phyloP scores from a whole-genome alignment of 2,329 filamentous ascomycete genomes.

The Fusarium mangiferae region DNA sequence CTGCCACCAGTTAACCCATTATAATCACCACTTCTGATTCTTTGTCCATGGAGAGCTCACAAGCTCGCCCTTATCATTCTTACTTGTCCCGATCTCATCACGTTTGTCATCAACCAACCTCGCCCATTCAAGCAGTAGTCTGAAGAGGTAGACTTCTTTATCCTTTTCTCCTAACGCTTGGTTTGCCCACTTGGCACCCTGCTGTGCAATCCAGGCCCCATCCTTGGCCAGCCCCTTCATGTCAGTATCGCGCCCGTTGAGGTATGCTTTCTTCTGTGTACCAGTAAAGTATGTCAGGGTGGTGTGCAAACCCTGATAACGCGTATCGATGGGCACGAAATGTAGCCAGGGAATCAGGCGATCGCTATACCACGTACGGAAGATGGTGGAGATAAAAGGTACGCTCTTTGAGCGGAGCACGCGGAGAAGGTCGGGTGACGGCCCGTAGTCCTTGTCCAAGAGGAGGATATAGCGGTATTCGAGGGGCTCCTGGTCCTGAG shows the following conservation, averaged over 20 bases:
- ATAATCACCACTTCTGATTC: slow-evolving; percentile 37
- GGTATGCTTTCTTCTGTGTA: slow-evolving; percentile 53
- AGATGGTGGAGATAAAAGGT: slow-evolving; percentile 77
- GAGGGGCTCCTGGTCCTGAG: slow-evolving; percentile 62
- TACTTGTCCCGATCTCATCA: slow-evolving; percentile 55
- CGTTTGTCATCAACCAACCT: slow-evolving; percentile 71
- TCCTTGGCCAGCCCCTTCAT: slow-evolving; percentile 62
- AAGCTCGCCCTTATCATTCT: slow-evolving; percentile 44
- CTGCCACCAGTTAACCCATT: not conserved
- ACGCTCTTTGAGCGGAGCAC: slow-evolving; percentile 74
- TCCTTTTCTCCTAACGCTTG: slow-evolving; percentile 75
- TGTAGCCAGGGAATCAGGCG: slow-evolving; percentile 81
- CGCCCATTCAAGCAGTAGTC: slow-evolving; percentile 81
- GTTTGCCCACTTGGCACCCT: slow-evolving; percentile 72
- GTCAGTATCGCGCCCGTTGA: slow-evolving; percentile 58
- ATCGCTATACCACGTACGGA: slow-evolving; percentile 82
- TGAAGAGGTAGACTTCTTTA: slow-evolving; percentile 83
- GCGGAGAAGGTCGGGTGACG: slow-evolving; percentile 66
- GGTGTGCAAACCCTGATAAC: slow-evolving; percentile 78
- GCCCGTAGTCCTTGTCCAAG: slow-evolving; percentile 76
- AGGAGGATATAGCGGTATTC: slow-evolving; percentile 77
- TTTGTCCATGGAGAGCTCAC: slow-evolving; percentile 46
- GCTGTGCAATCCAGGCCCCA: slow-evolving; percentile 71
- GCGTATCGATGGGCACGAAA: slow-evolving; percentile 80
- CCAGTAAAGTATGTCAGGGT: slow-evolving; percentile 80